Evolutionary conservation across 306 rosid genomes (phyloP).

Genomic region (Prunus mongolica): DNA sequence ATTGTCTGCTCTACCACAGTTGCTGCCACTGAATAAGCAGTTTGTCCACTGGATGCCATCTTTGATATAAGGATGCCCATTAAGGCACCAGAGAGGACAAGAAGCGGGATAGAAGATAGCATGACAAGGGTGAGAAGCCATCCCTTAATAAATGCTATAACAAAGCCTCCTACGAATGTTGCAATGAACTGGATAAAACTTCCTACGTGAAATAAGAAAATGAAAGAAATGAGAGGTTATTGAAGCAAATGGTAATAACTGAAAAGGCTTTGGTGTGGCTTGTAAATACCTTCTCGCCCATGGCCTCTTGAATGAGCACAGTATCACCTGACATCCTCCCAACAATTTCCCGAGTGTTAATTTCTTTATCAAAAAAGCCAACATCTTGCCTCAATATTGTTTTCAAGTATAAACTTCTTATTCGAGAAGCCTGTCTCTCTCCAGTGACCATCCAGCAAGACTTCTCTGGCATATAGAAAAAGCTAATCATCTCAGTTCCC

Average conservation of each 20-base stretch:
- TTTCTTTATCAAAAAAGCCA: constrained; percentile 65
- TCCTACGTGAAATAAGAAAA: constrained; percentile 57
- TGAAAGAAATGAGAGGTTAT: not conserved
- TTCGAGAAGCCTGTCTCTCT: constrained; percentile 80
- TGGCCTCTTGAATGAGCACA: constrained; percentile 81
- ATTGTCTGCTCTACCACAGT: constrained; percentile 32
- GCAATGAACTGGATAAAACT: constrained; percentile 60
- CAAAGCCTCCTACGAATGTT: constrained; percentile 63
- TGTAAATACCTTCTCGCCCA: constrained; percentile 74
- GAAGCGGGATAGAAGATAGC: constrained; percentile 62
- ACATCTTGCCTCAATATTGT: constrained; percentile 80
- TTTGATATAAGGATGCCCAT: constrained; percentile 35
- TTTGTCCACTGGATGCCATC: constrained; percentile 58
- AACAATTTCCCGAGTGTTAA: constrained; percentile 60
- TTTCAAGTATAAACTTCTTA: constrained; percentile 64
- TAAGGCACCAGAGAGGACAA: constrained; percentile 52
- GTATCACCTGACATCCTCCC: constrained; percentile 88
- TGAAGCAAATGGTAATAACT: not conserved
- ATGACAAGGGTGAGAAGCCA: constrained; percentile 79
- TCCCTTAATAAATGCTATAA: constrained; percentile 60
- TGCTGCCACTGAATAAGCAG: constrained; percentile 24
- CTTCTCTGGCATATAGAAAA: constrained; percentile 51
- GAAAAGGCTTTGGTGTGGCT: not conserved
- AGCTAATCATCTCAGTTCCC: not conserved
- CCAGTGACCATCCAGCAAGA: constrained; percentile 86